Conservation (phyloP, 2,329 filamentous ascomycete species). For the Colletotrichum siamense region DNA sequence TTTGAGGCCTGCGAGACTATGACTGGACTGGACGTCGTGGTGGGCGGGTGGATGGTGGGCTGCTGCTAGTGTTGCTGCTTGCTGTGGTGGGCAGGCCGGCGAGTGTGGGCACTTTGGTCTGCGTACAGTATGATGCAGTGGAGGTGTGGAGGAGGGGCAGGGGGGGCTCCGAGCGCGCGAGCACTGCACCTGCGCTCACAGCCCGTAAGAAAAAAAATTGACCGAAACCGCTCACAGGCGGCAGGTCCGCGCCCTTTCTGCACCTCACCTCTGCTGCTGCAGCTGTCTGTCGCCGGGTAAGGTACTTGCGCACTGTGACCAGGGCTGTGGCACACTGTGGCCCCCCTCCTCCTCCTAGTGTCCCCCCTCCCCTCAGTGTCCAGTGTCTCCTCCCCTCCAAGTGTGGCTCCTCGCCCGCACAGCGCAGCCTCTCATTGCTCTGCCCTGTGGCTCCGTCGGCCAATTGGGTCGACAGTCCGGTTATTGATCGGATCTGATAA, state of each 20-base stretch:
- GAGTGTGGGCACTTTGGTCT: not conserved
- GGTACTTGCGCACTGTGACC: not conserved
- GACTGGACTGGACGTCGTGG: not conserved
- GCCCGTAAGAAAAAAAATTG: not conserved
- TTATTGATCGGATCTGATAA: slow-evolving; percentile 22
- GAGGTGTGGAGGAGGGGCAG: slow-evolving; percentile 26
- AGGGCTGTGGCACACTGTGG: not conserved
- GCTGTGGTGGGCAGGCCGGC: not conserved
- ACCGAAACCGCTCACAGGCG: slow-evolving; percentile 6
- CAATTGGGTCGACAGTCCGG: slow-evolving; percentile 8
- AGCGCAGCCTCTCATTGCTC: not conserved
- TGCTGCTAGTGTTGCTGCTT: not conserved
- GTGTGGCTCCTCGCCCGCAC: not conserved
- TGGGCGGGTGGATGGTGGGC: not conserved
- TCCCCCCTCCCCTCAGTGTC: not conserved
- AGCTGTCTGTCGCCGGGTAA: not conserved
- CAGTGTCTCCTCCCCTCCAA: not conserved
- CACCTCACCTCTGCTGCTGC: not conserved
- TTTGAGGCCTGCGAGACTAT: slow-evolving; percentile 21
- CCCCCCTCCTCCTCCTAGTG: not conserved
- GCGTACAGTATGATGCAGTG: slow-evolving; percentile 18
- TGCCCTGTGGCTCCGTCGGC: not conserved
- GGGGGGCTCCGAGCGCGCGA: slow-evolving; percentile 3
- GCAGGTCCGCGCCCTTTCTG: not conserved
- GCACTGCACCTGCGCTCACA: not conserved